Base-by-base conservation (phyloP, 2,329 filamentous ascomycete genomes). In the Chrysoporthe austroafricana region DNA sequence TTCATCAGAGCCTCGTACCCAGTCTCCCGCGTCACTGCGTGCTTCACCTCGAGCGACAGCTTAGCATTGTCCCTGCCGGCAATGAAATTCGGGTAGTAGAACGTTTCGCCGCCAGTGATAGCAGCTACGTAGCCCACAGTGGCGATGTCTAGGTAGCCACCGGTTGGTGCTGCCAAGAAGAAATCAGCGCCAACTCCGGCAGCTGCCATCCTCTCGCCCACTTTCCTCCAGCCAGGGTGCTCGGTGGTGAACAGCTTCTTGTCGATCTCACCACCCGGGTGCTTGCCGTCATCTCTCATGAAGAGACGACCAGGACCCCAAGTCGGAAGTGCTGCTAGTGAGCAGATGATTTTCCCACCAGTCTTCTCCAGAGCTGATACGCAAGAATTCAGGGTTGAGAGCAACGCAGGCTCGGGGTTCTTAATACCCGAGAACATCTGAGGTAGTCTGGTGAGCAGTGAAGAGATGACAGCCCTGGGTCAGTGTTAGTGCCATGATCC, bases 1-100 rank as follows among this genome's bases (percentile, higher is more conserved):
- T 99, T 99, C 93, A 99, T 96, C 73, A 99, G 83, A 26, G 94
- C 94, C 79, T 97, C 95, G 82, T 93, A 98, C 32, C 96, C 96
- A 59, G 95, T 97, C 78, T 97, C 94, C 70, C 96, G 87, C 2
- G 90, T 94, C 42, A 97, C 88, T 0, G 92, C 89, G 75, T 97
- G 95, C 72, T 90, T 88, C 71, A 99, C 89, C 80, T 99, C 96
- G 60, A 91, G 87, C 2, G 90, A 91, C 50, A 99, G 81, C 81
- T 95, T 96, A 66, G 92, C 85, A 56, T 90, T 89, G 78, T 99
- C 96, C 48, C 96, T 88, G 8, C 92, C 92, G 8, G 91, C 89
- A 68, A 97, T 90, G 81, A 97, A 99, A 78, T 98, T 99, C 58
- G 96, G 94, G 77, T 97, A 99, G 80, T 97, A 97, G 80, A 94